Evolutionary conservation across 495 filamentous ascomycete species (phyloP), one percentile per base, ranked within the genome.

Genomic region (Talaromyces nanjingensis): DNA sequence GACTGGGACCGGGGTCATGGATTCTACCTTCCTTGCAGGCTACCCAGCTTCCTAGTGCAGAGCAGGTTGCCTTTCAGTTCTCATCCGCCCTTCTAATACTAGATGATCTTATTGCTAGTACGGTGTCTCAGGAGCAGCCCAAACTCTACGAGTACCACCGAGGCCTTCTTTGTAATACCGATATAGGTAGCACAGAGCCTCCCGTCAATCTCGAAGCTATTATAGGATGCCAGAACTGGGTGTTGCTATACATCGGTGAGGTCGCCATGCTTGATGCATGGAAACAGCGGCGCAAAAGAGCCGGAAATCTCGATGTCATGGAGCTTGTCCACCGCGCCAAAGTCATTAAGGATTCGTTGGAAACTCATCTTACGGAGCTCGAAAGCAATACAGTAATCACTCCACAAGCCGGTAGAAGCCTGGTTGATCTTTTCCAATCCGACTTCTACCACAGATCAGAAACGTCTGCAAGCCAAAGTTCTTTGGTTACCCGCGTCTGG

Each of bases 31-130:
- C 62, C 27, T 29, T 29, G 53, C 68, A 63, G 63, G 22, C 58
- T 25, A 59, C 60, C 58, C 70, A 71, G 27, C 69, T 74, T 14
- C 76, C 71, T 62, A 81, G 71, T 22, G 68, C 81, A 6, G 80
- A 83, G 54, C 81, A 84, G 65, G 76, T 81, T 0, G 79, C 78
- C 29, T 77, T 84, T 59, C 74, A 76, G n/a, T 86, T 86, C 69
- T 83, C 73, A 24, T 74, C 80, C 6, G 69, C 80, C 6, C 71
- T 80, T 45, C 67, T 84, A 25, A 67, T 84, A 12, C 69, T 80
- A n/a, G 75, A 79, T 63, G 83, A 84, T 65, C 74, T 81, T 55
- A 66, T 85, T 12, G 76, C 77, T 18, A 80, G 80, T 70, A 82
- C 78, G 4, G 42, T 71, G 9, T 66, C 80, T 39, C 71, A 72